Percentiles rank a stretch among this genome's conserved stretches.
These are phyloP conservation scores for Coelastrella sp. DNA, from an alignment of 139 green algal species.

Conservation along the genomic window DNA sequence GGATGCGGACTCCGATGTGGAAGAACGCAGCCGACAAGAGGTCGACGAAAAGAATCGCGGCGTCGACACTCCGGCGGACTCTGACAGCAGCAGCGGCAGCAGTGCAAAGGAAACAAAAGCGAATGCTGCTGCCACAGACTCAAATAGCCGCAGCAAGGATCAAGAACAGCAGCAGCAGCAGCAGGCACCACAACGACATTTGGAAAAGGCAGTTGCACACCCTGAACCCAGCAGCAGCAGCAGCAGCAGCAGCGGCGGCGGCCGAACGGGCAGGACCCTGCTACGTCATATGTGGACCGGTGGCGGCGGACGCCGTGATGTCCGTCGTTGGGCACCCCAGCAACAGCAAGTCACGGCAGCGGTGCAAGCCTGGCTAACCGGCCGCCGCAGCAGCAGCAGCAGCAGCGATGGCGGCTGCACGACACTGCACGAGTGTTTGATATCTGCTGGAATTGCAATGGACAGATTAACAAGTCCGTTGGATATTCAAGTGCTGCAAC, in stretches of 20 bases:
- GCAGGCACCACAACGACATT: background rate
- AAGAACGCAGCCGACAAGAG: background rate
- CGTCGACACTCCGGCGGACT: background rate
- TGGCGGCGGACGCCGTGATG: background rate
- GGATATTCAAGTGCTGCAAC: constrained; percentile 26
- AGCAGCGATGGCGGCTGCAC: background rate
- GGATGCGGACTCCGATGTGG: background rate
- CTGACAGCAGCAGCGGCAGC: constrained; percentile 24
- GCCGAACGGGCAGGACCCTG: background rate
- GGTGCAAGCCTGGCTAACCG: constrained; percentile 1
- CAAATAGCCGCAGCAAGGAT: background rate
- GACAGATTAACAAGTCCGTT: background rate
- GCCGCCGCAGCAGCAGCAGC: constrained; percentile 23
- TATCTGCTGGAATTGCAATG: background rate
- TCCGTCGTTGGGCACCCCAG: background rate
- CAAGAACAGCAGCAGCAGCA: constrained; percentile 18
- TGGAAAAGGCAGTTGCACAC: background rate
- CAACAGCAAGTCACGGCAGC: background rate
- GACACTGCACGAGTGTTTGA: background rate
- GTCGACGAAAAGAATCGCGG: background rate
- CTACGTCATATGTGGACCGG: constrained; percentile 35
- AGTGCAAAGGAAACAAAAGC: background rate
- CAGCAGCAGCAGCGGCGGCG: constrained; percentile 5
- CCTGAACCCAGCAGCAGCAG: constrained; percentile 2
- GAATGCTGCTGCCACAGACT: background rate